Evolutionary conservation across 2,329 filamentous ascomycete genomes (phyloP), one percentile per base, ranked within the genome.

Genomic region (Curvularia lunata): DNA sequence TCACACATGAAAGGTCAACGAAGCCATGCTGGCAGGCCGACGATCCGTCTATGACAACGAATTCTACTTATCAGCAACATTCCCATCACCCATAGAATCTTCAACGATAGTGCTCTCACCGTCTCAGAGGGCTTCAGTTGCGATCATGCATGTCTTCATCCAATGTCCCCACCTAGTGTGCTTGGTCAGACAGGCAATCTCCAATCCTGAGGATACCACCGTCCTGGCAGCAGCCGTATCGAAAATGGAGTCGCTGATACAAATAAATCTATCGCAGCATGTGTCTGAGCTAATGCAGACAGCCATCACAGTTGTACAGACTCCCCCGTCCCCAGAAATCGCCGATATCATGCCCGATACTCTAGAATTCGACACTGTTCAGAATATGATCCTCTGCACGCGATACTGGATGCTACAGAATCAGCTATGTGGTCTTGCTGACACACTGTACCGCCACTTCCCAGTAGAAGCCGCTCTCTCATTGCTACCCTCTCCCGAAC

Each of bases 101-200:
- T 47, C 48, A 10, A 6, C 18, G 12, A 49, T 60, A 32, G 40
- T 19, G 5, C 50, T 62, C 3, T 61, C 54, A 3, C 52, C 64
- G 46, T 59, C 48, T n/a, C 66, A 70, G 30, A 57, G 64, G 48
- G 64, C 65, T 9, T 69, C 69, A 1, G 58, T 67, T 38, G 57
- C 66, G 3, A 67, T 70, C n/a, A 74, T 74, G 71, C 71, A 74
- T 49, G 56, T 66, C 3, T 66, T 66, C 48, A 64, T 74, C 7
- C 71, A 73, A 50, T 62, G 69, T 23, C 70, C 71, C n/a, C 63
- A 66, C 8, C 58, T 71, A 6, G 63, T 68, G 9, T 63, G 60
- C 19, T 51, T 72, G 27, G 56, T 68, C 12, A 59, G 69, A 13
- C 46, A 67, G 38, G 66, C 67, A 2, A 58, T 65, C 16, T 43